These are phyloP conservation scores for Fraxinus floribunda DNA, from an alignment of 305 asterid genomes.

Conservation along the genomic window DNA sequence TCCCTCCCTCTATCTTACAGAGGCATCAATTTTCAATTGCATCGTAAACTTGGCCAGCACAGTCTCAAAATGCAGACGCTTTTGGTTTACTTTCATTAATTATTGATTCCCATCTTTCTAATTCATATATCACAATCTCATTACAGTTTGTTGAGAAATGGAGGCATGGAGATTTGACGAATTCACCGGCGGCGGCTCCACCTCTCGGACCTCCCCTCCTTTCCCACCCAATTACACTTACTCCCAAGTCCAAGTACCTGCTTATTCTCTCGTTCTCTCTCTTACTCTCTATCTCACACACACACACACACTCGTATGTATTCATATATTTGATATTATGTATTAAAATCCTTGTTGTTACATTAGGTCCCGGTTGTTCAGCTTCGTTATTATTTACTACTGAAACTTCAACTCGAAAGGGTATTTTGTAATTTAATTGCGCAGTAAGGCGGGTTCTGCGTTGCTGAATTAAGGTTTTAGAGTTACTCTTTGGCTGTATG, in stretches of 20 bases:
- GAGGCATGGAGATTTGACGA: constrained; percentile 43
- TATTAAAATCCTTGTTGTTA: background rate
- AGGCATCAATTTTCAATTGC: background rate
- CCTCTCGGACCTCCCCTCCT: constrained; percentile 19
- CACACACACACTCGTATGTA: background rate
- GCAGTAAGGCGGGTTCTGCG: background rate
- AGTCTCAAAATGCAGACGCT: background rate
- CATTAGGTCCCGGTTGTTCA: background rate
- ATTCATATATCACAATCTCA: background rate
- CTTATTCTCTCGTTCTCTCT: background rate
- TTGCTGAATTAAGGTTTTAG: background rate
- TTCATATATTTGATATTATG: background rate
- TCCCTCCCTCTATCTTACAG: background rate
- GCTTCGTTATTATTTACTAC: background rate
- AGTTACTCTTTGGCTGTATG: background rate
- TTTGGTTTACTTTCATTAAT: background rate
- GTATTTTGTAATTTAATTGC: background rate
- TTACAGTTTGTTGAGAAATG: constrained; percentile 30
- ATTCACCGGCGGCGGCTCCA: constrained; percentile 45
- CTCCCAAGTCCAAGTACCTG: constrained; percentile 36
- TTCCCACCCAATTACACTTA: constrained; percentile 41
- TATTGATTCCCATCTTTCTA: background rate
- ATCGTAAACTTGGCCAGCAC: background rate
- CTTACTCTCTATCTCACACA: background rate
- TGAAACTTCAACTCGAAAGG: background rate